phyloP scores from a whole-genome alignment of 1,139 yeast species.

The Candida tropicalis region DNA sequence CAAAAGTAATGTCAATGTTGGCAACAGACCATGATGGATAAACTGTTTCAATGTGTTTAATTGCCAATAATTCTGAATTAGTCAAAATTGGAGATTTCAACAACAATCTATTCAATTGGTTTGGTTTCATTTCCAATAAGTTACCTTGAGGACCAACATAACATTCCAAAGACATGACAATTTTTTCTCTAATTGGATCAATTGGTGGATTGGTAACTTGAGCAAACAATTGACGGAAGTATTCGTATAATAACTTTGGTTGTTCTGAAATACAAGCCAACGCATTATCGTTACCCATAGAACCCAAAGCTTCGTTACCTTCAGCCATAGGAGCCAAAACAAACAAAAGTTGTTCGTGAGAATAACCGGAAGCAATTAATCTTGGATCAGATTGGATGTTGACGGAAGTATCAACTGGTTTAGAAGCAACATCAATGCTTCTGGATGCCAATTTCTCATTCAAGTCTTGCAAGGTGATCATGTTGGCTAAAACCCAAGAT shows the following conservation, averaged over 20 bases:
- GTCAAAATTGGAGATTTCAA: slow-evolving; percentile 82
- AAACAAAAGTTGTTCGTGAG: slow-evolving; percentile 85
- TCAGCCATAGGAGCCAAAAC: slow-evolving; percentile 94
- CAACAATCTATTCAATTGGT: slow-evolving; percentile 86
- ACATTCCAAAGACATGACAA: slow-evolving; percentile 97
- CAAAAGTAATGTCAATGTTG: slow-evolving; percentile 87
- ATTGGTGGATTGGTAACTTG: slow-evolving; percentile 99
- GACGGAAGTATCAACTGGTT: slow-evolving; percentile 22
- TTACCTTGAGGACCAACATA: slow-evolving; percentile 98
- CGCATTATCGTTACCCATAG: slow-evolving; percentile 99
- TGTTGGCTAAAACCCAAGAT: slow-evolving; percentile 87
- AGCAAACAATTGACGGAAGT: slow-evolving; percentile 94
- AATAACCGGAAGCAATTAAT: slow-evolving; percentile 85
- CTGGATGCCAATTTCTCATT: slow-evolving; percentile 57
- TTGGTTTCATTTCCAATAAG: slow-evolving; percentile 86
- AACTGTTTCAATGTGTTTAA: slow-evolving; percentile 68
- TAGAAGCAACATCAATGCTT: slow-evolving; percentile 36
- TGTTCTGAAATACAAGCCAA: slow-evolving; percentile 93
- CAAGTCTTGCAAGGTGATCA: slow-evolving; percentile 81
- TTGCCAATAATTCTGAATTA: slow-evolving; percentile 71
- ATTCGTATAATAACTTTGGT: slow-evolving; percentile 88
- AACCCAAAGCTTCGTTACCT: slow-evolving; percentile 94
- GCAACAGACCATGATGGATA: slow-evolving; percentile 87
- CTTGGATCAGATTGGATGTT: slow-evolving; percentile 81
- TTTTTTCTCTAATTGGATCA: slow-evolving; percentile 95